Base-by-base conservation (phyloP, 2,329 filamentous ascomycete genomes). In the Dothidotthia symphoricarpi region DNA sequence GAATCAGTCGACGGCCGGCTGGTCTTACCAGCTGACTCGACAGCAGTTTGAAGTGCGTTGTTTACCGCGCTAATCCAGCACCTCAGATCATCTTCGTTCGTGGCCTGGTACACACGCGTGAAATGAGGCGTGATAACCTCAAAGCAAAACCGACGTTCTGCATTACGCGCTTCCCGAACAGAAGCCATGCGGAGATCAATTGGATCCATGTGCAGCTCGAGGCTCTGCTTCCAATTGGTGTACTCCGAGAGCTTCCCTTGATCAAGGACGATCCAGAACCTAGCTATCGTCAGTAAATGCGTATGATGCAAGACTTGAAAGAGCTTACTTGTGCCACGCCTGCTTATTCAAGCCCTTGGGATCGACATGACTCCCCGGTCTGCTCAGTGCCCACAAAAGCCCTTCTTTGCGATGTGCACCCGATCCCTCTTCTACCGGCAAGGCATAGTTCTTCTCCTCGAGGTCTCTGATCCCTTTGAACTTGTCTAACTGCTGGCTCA, bases 251-350 rank as follows among this genome's bases (percentile, higher is more conserved):
- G 76, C 64, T 93, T 95, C 16, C 93, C 93, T 67, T 95, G 90
- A 63, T 97, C 94, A 29, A 98, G 76, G 2, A 98, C 93, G 49
- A 98, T 94, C 93, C 93, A 98, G 69, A 97, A 98, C 62, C 89
- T 94, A 55, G 16, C 13, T 14, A 29, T 26, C 12, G 39, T 72
- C 53, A 73, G 53, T 24, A 24, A 36, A 31, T 10, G 22, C 15
- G 8, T 14, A 24, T 13, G 13, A 15, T 16, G 24, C n/a, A n/a
- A 16, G 31, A 5, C 16, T 6, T 3, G 3, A 2, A 28, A 24
- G 6, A 11, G 78, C 85, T 71, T 74, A 95, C 87, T 98, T 98
- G 68, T 98, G 93, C 93, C 93, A 98, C 34, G 88, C 90, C 68
- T 95, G 89, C 65, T 97, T 96, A 62, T 96, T 97, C 54, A 98